Evolutionary conservation across 2,329 filamentous ascomycete species (phyloP), one percentile per base, ranked within the genome.

Genomic region (Xylaria sp.): DNA sequence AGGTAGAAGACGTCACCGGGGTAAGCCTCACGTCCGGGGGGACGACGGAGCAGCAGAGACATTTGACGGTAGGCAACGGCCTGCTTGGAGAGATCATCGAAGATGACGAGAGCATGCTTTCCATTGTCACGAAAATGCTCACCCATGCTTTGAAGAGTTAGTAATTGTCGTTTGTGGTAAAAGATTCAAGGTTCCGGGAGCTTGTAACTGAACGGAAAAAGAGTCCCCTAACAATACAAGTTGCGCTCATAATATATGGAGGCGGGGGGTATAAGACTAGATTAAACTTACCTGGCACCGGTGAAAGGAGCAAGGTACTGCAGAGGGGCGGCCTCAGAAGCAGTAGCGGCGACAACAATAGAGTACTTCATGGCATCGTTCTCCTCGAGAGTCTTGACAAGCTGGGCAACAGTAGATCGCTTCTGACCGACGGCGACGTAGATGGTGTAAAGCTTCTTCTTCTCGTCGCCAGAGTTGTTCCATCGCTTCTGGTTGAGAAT

Each of bases 361-460:
- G 88, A 91, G 90, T 98, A 99, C 88, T 98, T 97, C 94, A 99
- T 97, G 81, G 96, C 94, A 79, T 98, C 94, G 84, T 98, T 97
- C 92, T 98, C 95, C 90, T 98, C 95, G 68, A 99, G 93, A 74
- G 96, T 98, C 93, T 98, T 94, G 89, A 99, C 96, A 79, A 99
- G 91, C 90, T 99, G 96, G 77, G 96, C 96, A 79, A 99, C 95
- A 78, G 96, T 99, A 78, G 96, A 98, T 84, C 96, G 94, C 91
- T 99, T 99, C 91, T 99, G 96, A 81, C 96, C 96, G 79, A 99
- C 91, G 81, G 96, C 96, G 80, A 98, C 96, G 90, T 99, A 99
- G 86, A 99, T 88, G 83, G 95, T 98, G 93, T 97, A 99, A 69
- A 99, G 94, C 91, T 99, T 99, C 92, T 98, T 95, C 82, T 84